A percentile compares a stretch with the other conserved stretches of the same genome.
Conservation (phyloP, 2,329 filamentous ascomycete species). For the Madurella fahalii region DNA sequence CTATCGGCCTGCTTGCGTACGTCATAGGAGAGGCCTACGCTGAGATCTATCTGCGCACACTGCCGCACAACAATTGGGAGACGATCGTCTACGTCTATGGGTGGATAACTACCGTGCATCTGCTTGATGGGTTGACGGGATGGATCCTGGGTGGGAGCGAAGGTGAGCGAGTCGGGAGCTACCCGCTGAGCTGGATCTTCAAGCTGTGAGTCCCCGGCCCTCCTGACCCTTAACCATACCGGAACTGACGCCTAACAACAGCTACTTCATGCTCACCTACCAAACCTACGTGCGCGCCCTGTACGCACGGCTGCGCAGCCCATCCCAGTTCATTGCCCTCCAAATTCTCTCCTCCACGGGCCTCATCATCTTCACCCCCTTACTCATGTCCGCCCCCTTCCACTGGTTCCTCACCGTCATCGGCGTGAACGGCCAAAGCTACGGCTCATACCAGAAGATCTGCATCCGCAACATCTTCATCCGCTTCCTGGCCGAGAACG, state of each 20-base stretch:
- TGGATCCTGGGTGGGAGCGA: slow-evolving; percentile 64
- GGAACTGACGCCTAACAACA: slow-evolving; percentile 24
- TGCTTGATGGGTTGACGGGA: slow-evolving; percentile 60
- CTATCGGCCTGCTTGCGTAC: slow-evolving; percentile 61
- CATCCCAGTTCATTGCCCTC: slow-evolving; percentile 60
- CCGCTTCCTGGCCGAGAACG: slow-evolving; percentile 62
- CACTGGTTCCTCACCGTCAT: slow-evolving; percentile 53
- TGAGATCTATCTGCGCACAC: slow-evolving; percentile 62
- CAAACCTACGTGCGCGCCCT: slow-evolving; percentile 67
- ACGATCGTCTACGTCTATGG: slow-evolving; percentile 67
- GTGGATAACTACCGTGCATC: slow-evolving; percentile 63
- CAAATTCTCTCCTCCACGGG: slow-evolving; percentile 60
- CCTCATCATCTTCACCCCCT: slow-evolving; percentile 59
- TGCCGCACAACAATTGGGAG: slow-evolving; percentile 63
- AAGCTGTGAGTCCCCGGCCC: slow-evolving; percentile 51
- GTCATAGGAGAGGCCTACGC: slow-evolving; percentile 66
- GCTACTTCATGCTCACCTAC: slow-evolving; percentile 65
- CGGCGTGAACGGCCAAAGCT: slow-evolving; percentile 55
- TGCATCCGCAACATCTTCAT: slow-evolving; percentile 65
- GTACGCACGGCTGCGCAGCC: slow-evolving; percentile 63
- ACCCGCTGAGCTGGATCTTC: slow-evolving; percentile 67
- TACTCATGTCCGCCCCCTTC: slow-evolving; percentile 58
- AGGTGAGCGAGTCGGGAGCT: slow-evolving; percentile 63
- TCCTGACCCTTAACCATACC: slow-evolving; percentile 12
- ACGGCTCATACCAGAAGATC: slow-evolving; percentile 61